These are phyloP conservation scores for Limonium bicolor DNA, from an alignment of 148 eudicot genomes.

Conservation along the genomic window DNA sequence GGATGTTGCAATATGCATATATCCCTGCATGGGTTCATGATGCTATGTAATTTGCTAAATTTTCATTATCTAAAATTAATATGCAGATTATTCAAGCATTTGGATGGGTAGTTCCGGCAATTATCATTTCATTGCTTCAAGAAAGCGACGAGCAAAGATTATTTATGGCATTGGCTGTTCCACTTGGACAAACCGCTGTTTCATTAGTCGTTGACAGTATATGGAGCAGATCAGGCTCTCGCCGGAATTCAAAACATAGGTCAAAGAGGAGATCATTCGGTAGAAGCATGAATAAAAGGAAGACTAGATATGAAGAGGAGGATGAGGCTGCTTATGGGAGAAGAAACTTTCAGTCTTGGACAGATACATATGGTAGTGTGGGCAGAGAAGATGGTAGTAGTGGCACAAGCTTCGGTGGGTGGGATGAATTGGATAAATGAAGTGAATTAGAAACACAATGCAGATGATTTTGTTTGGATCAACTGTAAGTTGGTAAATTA, in stretches of 20 bases:
- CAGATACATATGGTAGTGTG: slow-evolving; percentile 12
- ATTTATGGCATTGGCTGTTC: slow-evolving; percentile 62
- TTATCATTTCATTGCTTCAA: slow-evolving; percentile 33
- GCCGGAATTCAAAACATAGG: slow-evolving; percentile 14
- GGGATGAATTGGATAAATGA: slow-evolving; percentile 61
- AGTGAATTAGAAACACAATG: slow-evolving; percentile 4
- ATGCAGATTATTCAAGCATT: slow-evolving; percentile 46
- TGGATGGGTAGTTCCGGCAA: slow-evolving; percentile 75
- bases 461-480: slow-evolving; percentile 3
- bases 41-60: too few species aligned
- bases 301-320: slow-evolving; percentile 5
- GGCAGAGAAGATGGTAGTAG: slow-evolving; percentile 9
- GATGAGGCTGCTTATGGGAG: slow-evolving; percentile 8
- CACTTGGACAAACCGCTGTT: slow-evolving; percentile 60
- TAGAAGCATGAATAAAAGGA: slow-evolving; percentile 9
- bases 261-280: slow-evolving; percentile 9
- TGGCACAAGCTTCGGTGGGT: slow-evolving; percentile 48
- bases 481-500: too few species aligned
- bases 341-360: slow-evolving; percentile 26
- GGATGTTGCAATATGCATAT: too few species aligned
- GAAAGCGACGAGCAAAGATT: slow-evolving; percentile 43
- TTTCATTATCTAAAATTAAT: too few species aligned
- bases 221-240: slow-evolving; percentile 23
- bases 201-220: slow-evolving; percentile 35
- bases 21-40: too few species aligned